These are phyloP conservation scores for Heliamphora exappendiculata DNA, from an alignment of 148 eudicot genomes.

Conservation along the genomic window DNA sequence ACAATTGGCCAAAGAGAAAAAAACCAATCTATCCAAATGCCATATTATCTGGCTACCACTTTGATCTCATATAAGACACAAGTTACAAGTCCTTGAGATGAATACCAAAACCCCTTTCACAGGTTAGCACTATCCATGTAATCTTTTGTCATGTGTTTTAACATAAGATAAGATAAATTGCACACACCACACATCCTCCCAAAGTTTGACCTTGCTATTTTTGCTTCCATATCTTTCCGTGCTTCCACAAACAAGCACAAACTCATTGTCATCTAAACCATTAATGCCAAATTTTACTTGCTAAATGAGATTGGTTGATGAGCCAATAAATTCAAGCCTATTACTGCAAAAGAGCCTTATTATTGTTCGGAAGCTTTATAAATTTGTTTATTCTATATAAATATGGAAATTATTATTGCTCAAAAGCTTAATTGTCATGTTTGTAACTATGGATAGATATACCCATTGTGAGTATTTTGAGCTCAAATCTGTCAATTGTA, in stretches of 20 bases:
- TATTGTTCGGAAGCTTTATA: not conserved
- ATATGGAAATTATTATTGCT: not conserved
- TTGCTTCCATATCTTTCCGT: not conserved
- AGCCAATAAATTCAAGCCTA: not conserved
- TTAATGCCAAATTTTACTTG: not conserved
- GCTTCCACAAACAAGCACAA: not conserved
- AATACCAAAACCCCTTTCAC: not conserved
- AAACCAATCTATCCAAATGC: not conserved
- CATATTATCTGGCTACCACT: not conserved
- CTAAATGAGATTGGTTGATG: not conserved
- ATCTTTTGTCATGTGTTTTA: not conserved
- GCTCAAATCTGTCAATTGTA: not conserved
- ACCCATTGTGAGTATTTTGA: not conserved
- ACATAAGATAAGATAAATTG: not conserved
- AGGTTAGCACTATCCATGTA: not conserved
- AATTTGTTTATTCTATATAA: not conserved
- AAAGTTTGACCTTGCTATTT: constrained; percentile 1
- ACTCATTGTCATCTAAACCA: constrained; percentile 2
- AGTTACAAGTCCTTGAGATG: not conserved
- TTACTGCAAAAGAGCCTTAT: not conserved
- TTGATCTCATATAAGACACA: not conserved
- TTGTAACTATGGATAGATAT: not conserved
- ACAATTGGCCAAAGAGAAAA: not conserved
- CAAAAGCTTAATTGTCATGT: not conserved
- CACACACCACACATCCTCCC: not conserved